phyloP scores from a whole-genome alignment of 1,139 yeast species.

The Suhomyces choctaworum region DNA sequence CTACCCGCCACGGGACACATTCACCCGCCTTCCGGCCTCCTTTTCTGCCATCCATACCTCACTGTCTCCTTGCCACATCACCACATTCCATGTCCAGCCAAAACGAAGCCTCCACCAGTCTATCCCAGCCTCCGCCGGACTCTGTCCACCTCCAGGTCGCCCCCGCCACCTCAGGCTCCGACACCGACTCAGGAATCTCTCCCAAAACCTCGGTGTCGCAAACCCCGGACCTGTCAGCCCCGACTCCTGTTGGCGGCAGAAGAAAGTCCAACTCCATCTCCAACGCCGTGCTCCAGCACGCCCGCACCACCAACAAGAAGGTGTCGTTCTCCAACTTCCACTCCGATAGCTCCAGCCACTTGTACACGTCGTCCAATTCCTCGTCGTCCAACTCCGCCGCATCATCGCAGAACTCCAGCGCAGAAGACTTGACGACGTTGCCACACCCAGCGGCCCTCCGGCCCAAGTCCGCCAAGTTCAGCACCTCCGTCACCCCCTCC shows the following conservation, averaged over 20 bases:
- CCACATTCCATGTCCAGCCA: constrained; percentile 2
- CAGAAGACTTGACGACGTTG: constrained; percentile 17
- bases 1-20: too few relatives aligned
- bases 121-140: too few relatives aligned
- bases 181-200: not conserved
- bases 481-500: constrained; percentile 17
- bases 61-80: too few relatives aligned
- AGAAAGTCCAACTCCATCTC: constrained; percentile 23
- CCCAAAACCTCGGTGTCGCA: constrained; percentile 1
- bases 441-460: not conserved
- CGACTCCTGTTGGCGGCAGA: constrained; percentile 8
- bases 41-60: too few relatives aligned
- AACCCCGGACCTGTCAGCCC: constrained; percentile 1
- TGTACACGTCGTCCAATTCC: constrained; percentile 14
- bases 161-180: not conserved
- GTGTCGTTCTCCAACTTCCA: constrained; percentile 20
- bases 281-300: constrained; percentile 24
- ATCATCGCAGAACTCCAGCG: constrained; percentile 19
- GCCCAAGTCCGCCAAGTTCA: constrained; percentile 12
- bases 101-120: too few relatives aligned
- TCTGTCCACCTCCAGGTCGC: constrained; percentile 2
- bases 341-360: constrained; percentile 13
- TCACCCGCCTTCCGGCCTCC: too few relatives aligned
- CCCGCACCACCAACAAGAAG: constrained; percentile 20
- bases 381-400: constrained; percentile 15